Base-by-base conservation (phyloP, 1,284 basidiomycete species). In the Phenoliferia sp. region DNA sequence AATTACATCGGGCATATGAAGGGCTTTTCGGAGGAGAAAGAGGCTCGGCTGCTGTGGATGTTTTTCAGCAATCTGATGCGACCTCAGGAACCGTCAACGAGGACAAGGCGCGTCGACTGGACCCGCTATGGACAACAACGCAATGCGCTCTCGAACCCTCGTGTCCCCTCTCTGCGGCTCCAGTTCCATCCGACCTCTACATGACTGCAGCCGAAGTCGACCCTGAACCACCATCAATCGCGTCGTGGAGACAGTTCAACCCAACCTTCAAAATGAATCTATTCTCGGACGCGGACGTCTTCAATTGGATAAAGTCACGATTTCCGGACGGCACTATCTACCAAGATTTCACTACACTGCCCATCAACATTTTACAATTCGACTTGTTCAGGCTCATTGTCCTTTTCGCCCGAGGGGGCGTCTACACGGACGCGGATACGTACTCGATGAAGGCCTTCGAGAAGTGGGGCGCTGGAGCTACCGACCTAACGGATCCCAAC, bases 401-500 rank as follows among this genome's bases (percentile, higher is more conserved):
- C 22, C 62, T 76, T 19, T 61, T 74, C n/a, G 61, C 75, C 5
- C 65, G 72, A n/a, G 76, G 76, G 7, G 76, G 76, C 17, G 61
- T 74, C 32, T 77, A 77, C 64, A 74, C 75, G 55, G 76, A 77
- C 56, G 72, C 74, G 16, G 76, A 77, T 48, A 75, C 76, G 3
- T 70, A 68, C 6, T 69, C 68, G 50, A 61, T 77, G n/a, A 66
- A 64, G 3, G 67, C 75, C 9, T 52, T 77, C 28, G 26, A 26
- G 15, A 36, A 68, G 12, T 76, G 76, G 76, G 67, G 29, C 28
- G 28, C 16, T 15, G 16, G 29, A 7, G 62, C 36, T 1, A 48
- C 39, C 2, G 62, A 61, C 44, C 32, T 33, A 3, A 56, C 50
- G 17, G 65, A 67, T 39, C 28, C 36, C 9, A 22, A 35, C 26